Percentiles rank a stretch among this genome's conserved stretches.
Evolutionary conservation across 345 rosid genomes (phyloP).

Genomic region (Populus pruinosa): DNA sequence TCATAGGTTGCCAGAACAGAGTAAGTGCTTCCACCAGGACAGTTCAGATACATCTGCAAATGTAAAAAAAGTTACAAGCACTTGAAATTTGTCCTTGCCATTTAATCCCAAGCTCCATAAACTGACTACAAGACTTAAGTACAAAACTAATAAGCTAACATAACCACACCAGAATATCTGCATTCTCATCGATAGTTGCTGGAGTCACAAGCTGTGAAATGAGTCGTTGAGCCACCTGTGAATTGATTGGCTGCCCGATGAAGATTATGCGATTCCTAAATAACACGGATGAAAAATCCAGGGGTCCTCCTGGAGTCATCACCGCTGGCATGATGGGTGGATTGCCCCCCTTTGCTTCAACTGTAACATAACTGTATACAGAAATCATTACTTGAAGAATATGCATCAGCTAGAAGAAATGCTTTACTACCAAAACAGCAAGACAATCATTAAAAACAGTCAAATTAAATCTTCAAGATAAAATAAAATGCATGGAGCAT

Average conservation of each 20-base stretch:
- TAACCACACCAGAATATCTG: slow-evolving; percentile 73
- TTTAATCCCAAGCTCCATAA: background rate
- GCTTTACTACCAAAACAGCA: background rate
- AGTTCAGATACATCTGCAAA: slow-evolving; percentile 73
- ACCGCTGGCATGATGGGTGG: slow-evolving; percentile 90
- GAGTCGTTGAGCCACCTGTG: slow-evolving; percentile 85
- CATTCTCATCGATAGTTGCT: slow-evolving; percentile 75
- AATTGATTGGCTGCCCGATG: slow-evolving; percentile 73
- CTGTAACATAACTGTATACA: slow-evolving; percentile 39
- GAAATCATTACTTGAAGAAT: background rate
- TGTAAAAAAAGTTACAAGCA: slow-evolving; percentile 14
- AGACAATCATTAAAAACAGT: background rate
- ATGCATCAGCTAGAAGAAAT: background rate
- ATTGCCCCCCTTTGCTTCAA: slow-evolving; percentile 60
- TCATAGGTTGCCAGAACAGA: slow-evolving; percentile 89
- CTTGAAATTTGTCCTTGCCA: background rate
- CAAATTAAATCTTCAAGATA: background rate
- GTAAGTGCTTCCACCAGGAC: slow-evolving; percentile 93
- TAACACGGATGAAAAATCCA: slow-evolving; percentile 82
- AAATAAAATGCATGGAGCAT: background rate
- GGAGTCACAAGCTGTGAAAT: slow-evolving; percentile 92
- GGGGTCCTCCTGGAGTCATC: slow-evolving; percentile 82
- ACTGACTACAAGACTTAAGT: background rate
- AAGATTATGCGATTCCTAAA: slow-evolving; percentile 85
- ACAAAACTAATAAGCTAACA: slow-evolving; percentile 4